phyloP scores from a whole-genome alignment of 768 basidiomycete species.

The Trametes elegans region DNA sequence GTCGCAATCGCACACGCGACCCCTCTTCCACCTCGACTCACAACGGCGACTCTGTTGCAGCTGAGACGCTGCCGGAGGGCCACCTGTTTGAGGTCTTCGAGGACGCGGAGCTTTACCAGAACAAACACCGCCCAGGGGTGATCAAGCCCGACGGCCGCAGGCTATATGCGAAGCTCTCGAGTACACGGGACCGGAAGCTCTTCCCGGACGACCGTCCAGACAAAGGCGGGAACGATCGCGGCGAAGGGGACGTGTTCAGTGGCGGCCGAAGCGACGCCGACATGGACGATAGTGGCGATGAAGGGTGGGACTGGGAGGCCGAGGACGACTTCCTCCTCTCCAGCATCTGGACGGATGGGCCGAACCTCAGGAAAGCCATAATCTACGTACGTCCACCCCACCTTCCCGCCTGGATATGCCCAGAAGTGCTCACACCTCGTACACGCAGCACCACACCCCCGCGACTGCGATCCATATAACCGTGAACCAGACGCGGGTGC shows the following conservation, averaged over 20 bases:
- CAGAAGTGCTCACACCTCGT: neutral
- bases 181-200: slow-evolving; percentile 31
- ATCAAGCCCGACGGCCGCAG: slow-evolving; percentile 38
- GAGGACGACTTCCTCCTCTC: slow-evolving; percentile 64
- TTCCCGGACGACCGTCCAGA: slow-evolving; percentile 26
- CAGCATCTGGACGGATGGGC: slow-evolving; percentile 53
- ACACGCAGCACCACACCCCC: slow-evolving; percentile 49
- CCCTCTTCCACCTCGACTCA: neutral
- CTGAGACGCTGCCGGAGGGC: slow-evolving; percentile 31
- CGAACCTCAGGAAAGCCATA: slow-evolving; percentile 45
- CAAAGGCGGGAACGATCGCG: slow-evolving; percentile 8
- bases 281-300: slow-evolving; percentile 34
- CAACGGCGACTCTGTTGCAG: neutral
- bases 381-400: slow-evolving; percentile 52
- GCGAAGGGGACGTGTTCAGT: slow-evolving; percentile 9
- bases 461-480: slow-evolving; percentile 61
- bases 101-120: slow-evolving; percentile 40
- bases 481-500: slow-evolving; percentile 50
- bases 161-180: slow-evolving; percentile 29
- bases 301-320: slow-evolving; percentile 64
- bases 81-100: slow-evolving; percentile 65
- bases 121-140: slow-evolving; percentile 43
- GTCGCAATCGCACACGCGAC: neutral
- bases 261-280: neutral
- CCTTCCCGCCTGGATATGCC: neutral